Evolutionary conservation across 441 rosid species (phyloP).

Genomic region (Gossypium aridum): DNA sequence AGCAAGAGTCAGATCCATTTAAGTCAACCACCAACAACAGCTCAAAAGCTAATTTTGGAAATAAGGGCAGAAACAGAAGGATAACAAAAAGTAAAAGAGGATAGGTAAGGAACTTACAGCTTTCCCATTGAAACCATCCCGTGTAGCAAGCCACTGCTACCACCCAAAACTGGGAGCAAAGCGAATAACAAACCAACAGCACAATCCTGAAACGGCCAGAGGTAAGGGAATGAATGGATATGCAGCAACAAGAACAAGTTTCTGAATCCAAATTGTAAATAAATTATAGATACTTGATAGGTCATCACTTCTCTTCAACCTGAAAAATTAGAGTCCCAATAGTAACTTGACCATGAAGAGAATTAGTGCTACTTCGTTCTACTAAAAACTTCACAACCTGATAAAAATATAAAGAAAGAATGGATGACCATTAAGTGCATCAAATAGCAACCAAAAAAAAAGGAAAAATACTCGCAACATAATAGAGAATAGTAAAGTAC

Average conservation of each 20-base stretch:
- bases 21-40: neutral
- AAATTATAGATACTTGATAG: neutral
- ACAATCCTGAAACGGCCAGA: constrained; percentile 62
- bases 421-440: constrained; percentile 6
- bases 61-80: constrained; percentile 1
- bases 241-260: constrained; percentile 16
- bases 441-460: constrained; percentile 8
- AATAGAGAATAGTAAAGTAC: constrained; percentile 33
- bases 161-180: constrained; percentile 94
- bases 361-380: constrained; percentile 61
- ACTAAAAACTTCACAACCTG: constrained; percentile 95
- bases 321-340: constrained; percentile 95
- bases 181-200: constrained; percentile 93
- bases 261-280: constrained; percentile 13
- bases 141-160: constrained; percentile 69
- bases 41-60: neutral
- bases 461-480: constrained; percentile 6
- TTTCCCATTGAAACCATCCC: constrained; percentile 96
- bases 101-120: constrained; percentile 49
- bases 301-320: constrained; percentile 35
- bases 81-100: neutral
- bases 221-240: constrained; percentile 15
- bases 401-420: constrained; percentile 15
- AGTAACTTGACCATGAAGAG: constrained; percentile 95
- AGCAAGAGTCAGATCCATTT: constrained; percentile 8